phyloP scores from a whole-genome alignment of 768 basidiomycete species.

The Leccinum broughii region DNA sequence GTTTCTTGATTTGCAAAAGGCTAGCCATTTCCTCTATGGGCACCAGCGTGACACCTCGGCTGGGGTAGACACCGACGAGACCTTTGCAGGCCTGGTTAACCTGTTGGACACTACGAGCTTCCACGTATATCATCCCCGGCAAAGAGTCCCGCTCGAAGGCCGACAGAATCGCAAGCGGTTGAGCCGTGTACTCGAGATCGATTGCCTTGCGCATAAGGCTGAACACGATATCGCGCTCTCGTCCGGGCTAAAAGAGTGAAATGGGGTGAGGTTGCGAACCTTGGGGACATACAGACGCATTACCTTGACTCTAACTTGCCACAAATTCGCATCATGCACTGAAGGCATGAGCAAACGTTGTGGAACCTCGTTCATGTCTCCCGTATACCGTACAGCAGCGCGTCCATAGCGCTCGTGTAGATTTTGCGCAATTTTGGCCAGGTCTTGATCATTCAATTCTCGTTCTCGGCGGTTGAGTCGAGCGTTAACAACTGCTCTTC shows the following conservation, averaged over 20 bases:
- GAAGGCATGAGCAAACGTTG: constrained; percentile 95
- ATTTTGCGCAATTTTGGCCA: constrained; percentile 82
- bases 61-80: constrained; percentile 89
- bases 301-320: constrained; percentile 95
- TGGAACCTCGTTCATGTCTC: constrained; percentile 91
- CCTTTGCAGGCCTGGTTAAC: constrained; percentile 85
- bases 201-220: constrained; percentile 94
- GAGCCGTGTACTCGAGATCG: constrained; percentile 74
- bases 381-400: constrained; percentile 73
- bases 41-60: constrained; percentile 79
- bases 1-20: constrained; percentile 92
- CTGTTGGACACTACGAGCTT: constrained; percentile 84
- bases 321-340: constrained; percentile 92
- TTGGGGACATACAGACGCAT: constrained; percentile 14
- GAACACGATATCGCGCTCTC: constrained; percentile 91
- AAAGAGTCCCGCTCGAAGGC: constrained; percentile 96
- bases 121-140: constrained; percentile 95
- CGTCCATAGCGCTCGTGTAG: constrained; percentile 77
- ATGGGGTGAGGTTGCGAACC: not conserved
- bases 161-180: constrained; percentile 83
- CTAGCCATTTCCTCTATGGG: constrained; percentile 99
- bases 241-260: constrained; percentile 69
- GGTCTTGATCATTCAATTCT: constrained; percentile 74
- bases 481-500: constrained; percentile 60
- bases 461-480: constrained; percentile 70